These are phyloP conservation scores for Angophora floribunda DNA, from an alignment of 345 rosid species.

Conservation along the genomic window DNA sequence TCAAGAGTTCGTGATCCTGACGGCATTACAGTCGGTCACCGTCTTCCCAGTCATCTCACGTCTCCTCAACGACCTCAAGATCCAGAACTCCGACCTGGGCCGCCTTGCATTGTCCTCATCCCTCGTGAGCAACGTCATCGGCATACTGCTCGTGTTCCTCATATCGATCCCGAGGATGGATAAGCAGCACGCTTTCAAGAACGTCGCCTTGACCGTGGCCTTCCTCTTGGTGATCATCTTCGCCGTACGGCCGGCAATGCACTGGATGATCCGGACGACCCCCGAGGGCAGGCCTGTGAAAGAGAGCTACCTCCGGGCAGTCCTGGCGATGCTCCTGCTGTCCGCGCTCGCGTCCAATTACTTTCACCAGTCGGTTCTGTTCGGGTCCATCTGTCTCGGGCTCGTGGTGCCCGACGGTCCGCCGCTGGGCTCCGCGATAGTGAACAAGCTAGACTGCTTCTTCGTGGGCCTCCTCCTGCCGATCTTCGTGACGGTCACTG, in stretches of 20 bases:
- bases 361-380: constrained; percentile 7
- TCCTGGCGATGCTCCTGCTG: constrained; percentile 4
- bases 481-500: constrained; percentile 8
- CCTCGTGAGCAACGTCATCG: constrained; percentile 12
- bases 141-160: constrained; percentile 4
- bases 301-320: constrained; percentile 9
- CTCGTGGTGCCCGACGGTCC: constrained; percentile 33
- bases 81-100: constrained; percentile 40
- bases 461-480: constrained; percentile 16
- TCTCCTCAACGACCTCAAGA: constrained; percentile 32
- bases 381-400: constrained; percentile 16
- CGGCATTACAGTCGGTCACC: constrained; percentile 9
- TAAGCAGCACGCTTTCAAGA: background rate
- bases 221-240: background rate
- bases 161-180: constrained; percentile 1
- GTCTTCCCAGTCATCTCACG: constrained; percentile 26
- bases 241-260: constrained; percentile 10
- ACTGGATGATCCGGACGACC: constrained; percentile 9
- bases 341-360: constrained; percentile 1
- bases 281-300: constrained; percentile 19
- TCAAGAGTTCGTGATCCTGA: background rate
- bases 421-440: constrained; percentile 26
- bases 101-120: constrained; percentile 30
- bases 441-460: constrained; percentile 20
- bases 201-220: background rate